phyloP scores from a whole-genome alignment of 1,284 basidiomycete species.

The Moesziomyces aphidis region DNA sequence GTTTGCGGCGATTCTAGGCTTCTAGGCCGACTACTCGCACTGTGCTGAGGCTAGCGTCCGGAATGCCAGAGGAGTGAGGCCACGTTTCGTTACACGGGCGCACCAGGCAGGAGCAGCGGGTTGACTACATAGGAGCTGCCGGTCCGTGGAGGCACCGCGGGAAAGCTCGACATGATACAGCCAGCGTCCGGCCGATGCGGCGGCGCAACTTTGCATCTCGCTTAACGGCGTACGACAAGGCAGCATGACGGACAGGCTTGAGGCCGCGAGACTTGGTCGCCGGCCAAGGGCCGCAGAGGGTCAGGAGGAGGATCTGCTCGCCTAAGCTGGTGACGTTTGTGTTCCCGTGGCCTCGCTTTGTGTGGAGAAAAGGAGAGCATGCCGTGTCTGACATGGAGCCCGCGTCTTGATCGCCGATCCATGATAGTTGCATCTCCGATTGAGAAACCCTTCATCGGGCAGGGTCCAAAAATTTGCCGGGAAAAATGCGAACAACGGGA shows the following conservation, averaged over 20 bases:
- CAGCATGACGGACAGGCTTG: conserved; percentile 1
- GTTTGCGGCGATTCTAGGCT: too few relatives aligned
- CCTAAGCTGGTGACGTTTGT: conserved; percentile 40
- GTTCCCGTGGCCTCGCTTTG: too few relatives aligned
- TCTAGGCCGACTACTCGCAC: too few relatives aligned
- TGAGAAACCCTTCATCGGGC: conserved; percentile 4
- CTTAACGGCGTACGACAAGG: not conserved
- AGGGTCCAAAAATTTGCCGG: conserved; percentile 31
- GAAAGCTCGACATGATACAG: not conserved
- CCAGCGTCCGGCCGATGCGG: too few relatives aligned
- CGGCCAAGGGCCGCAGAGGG: not conserved
- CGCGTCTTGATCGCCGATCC: conserved; percentile 22
- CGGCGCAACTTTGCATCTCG: conserved; percentile 4
- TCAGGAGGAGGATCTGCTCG: conserved; percentile 24
- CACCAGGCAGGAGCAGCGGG: not conserved
- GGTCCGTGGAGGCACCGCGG: not conserved
- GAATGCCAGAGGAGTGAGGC: not conserved
- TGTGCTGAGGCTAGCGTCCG: too few relatives aligned
- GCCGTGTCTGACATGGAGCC: conserved; percentile 18
- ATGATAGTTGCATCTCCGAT: too few relatives aligned
- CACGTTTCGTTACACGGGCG: not conserved
- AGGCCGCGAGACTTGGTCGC: not conserved
- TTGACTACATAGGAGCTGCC: not conserved
- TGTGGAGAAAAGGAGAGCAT: not conserved
- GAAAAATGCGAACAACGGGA: conserved; percentile 2